phyloP scores from a whole-genome alignment of 2,329 filamentous ascomycete genomes.

The Xylaria arbuscula region DNA sequence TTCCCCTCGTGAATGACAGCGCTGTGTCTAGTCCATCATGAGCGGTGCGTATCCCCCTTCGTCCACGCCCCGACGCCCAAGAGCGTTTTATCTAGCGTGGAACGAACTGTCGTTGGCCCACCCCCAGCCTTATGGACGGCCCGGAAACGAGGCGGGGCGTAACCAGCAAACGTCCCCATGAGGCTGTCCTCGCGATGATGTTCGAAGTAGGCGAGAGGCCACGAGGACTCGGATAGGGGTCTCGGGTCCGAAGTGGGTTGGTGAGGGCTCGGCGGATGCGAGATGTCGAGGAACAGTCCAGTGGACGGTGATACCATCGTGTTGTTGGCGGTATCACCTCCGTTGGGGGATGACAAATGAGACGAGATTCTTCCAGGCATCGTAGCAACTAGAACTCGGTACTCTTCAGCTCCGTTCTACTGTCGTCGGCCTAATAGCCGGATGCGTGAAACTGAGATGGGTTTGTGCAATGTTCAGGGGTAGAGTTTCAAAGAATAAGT shows the following conservation, averaged over 20 bases:
- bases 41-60: neutral
- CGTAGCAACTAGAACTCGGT: neutral
- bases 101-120: neutral
- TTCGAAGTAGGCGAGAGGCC: slow-evolving; percentile 4
- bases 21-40: neutral
- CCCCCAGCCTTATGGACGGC: neutral
- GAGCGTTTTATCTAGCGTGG: slow-evolving; percentile 1
- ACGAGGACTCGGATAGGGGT: neutral
- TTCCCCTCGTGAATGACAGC: too few relatives aligned
- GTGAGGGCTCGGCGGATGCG: neutral
- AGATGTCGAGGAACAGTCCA: neutral
- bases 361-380: neutral
- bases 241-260: neutral
- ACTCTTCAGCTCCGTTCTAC: neutral
- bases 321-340: neutral
- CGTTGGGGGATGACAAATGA: neutral
- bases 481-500: neutral
- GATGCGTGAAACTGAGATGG: neutral
- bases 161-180: slow-evolving; percentile 7
- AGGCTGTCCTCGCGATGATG: slow-evolving; percentile 22
- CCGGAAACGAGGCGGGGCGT: neutral
- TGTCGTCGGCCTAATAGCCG: slow-evolving; percentile 15
- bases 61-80: slow-evolving; percentile 23
- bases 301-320: neutral
- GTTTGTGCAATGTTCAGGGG: neutral